A percentile compares a stretch with the other conserved stretches of the same genome.
phyloP scores from a whole-genome alignment of 176 grass and related monocot species.

The Calamus simplicifolius region DNA sequence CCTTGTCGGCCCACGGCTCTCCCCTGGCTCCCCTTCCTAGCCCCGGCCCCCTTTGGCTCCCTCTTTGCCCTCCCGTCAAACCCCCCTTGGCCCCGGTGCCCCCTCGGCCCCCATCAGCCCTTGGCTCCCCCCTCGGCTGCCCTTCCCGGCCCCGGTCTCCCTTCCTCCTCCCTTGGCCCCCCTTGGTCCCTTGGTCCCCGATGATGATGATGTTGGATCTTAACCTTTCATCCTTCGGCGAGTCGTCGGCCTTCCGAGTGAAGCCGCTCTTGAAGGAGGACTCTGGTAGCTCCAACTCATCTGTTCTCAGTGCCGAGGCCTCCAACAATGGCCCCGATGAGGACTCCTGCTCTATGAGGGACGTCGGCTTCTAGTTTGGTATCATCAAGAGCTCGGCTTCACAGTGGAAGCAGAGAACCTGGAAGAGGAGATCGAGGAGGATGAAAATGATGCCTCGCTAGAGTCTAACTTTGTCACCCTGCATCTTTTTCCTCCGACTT shows the following conservation, averaged over 20 bases:
- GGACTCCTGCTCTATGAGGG: background rate
- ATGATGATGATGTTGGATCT: constrained; percentile 51
- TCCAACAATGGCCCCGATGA: background rate
- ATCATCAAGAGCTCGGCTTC: constrained; percentile 4
- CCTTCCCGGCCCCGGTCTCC: too few relatives aligned
- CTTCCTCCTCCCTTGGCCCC: too few relatives aligned
- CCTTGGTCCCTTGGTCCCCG: too few relatives aligned
- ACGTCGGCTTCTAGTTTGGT: background rate
- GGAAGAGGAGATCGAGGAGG: constrained; percentile 26
- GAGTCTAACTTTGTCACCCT: constrained; percentile 30
- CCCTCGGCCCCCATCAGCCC: too few relatives aligned
- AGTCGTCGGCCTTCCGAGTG: constrained; percentile 7
- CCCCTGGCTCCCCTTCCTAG: too few relatives aligned
- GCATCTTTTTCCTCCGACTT: constrained; percentile 51
- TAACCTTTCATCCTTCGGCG: constrained; percentile 45
- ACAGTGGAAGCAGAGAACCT: constrained; percentile 33
- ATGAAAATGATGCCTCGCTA: constrained; percentile 9
- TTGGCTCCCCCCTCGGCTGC: too few relatives aligned
- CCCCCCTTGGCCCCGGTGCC: too few relatives aligned
- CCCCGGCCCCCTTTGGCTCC: too few relatives aligned
- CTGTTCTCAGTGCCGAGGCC: background rate
- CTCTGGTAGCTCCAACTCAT: constrained; percentile 1
- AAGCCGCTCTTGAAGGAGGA: constrained; percentile 20
- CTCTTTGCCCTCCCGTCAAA: too few relatives aligned
- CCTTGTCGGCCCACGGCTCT: too few relatives aligned